These are phyloP conservation scores for Glutinoglossum americanum DNA, from an alignment of 495 filamentous ascomycete species.

Conservation along the genomic window DNA sequence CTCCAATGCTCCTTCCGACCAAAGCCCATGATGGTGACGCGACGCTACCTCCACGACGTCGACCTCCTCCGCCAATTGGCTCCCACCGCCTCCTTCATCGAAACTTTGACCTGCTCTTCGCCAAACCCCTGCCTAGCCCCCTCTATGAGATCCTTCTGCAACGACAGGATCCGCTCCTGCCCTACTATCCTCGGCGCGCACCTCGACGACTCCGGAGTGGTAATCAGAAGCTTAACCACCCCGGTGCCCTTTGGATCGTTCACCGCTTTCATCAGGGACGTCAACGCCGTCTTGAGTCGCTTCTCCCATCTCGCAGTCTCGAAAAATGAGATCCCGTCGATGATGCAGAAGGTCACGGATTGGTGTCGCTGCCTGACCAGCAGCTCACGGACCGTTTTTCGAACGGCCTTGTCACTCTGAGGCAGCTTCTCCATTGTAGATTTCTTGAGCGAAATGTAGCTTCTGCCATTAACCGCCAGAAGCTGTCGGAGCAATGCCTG, in stretches of 20 bases:
- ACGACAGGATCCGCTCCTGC: not conserved
- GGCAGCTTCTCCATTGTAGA: not conserved
- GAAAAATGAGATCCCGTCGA: not conserved
- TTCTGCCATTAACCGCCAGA: not conserved
- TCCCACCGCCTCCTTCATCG: not conserved
- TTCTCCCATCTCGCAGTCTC: not conserved
- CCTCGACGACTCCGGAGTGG: not conserved
- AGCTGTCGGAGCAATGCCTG: not conserved
- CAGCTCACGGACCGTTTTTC: not conserved
- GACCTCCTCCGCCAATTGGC: no score
- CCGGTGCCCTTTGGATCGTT: not conserved
- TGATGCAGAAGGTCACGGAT: not conserved
- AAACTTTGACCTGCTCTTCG: not conserved
- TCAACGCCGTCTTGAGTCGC: not conserved
- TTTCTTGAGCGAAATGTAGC: not conserved
- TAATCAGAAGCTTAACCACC: not conserved
- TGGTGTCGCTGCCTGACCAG: not conserved
- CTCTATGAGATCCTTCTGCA: not conserved
- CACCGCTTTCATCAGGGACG: not conserved
- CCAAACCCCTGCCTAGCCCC: not conserved
- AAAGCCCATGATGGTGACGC: no score
- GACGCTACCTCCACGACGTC: no score
- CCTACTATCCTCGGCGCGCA: not conserved
- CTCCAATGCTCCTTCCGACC: no score
- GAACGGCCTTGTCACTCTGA: not conserved